phyloP scores from a whole-genome alignment of 1,284 basidiomycete genomes.

The Heterobasidion parviporum region DNA sequence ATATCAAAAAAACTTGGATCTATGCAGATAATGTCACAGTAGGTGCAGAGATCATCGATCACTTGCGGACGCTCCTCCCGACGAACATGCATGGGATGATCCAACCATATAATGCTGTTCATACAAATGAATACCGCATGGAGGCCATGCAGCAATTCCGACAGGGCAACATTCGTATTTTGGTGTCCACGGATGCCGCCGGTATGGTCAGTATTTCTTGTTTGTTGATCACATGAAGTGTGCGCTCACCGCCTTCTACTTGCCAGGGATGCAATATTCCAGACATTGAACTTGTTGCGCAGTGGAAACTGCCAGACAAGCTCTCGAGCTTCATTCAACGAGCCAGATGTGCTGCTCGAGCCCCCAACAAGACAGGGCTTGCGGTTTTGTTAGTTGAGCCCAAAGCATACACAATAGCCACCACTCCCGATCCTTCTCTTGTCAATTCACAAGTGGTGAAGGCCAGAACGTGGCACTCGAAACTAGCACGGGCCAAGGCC shows the following conservation, averaged over 20 bases:
- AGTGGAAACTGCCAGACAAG: slow-evolving; percentile 17
- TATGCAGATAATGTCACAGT: slow-evolving; percentile 14
- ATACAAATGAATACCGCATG: slow-evolving; percentile 9
- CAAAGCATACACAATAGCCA: slow-evolving; percentile 7
- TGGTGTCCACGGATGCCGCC: slow-evolving; percentile 25
- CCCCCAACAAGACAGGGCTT: slow-evolving; percentile 5
- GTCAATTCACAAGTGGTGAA: too few species aligned
- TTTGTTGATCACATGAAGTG: not conserved
- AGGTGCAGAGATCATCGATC: slow-evolving; percentile 14
- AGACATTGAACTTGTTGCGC: slow-evolving; percentile 16
- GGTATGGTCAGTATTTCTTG: slow-evolving; percentile 17
- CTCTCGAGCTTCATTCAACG: slow-evolving; percentile 17
- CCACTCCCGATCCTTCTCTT: too few species aligned
- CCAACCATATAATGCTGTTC: slow-evolving; percentile 14
- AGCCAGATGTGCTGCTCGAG: slow-evolving; percentile 16
- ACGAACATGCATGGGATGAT: slow-evolving; percentile 1
- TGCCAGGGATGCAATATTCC: slow-evolving; percentile 17
- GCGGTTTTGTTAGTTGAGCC: slow-evolving; percentile 17
- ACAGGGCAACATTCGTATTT: slow-evolving; percentile 8
- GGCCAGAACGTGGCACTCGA: too few species aligned
- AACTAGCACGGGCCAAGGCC: not conserved
- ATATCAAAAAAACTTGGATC: slow-evolving; percentile 15
- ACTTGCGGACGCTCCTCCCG: slow-evolving; percentile 7
- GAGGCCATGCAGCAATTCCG: slow-evolving; percentile 12
- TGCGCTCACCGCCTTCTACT: not conserved